Evolutionary conservation across 192 early-diverging fungal genomes (phyloP).

Genomic region (Podila epicladia): DNA sequence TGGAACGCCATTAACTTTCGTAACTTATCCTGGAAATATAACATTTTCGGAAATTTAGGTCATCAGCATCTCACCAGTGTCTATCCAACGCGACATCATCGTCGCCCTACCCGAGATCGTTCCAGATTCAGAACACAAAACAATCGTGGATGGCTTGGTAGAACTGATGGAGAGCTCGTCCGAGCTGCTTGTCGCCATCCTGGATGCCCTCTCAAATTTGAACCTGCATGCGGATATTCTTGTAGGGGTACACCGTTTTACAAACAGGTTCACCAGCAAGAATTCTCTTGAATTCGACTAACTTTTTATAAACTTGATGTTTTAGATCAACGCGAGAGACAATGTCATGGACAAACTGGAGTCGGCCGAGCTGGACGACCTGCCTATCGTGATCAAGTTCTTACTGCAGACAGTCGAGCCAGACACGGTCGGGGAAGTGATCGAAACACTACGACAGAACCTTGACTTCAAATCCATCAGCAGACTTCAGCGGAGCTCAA

Average conservation of each 20-base stretch:
- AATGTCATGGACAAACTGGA: conserved; percentile 66
- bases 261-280: neutral
- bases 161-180: conserved; percentile 66
- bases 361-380: conserved; percentile 74
- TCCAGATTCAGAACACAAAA: conserved; percentile 74
- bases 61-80: conserved; percentile 65
- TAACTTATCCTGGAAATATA: neutral
- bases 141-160: conserved; percentile 66
- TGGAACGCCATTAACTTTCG: neutral
- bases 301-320: neutral
- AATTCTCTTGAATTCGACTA: too few relatives aligned
- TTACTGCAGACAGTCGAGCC: conserved; percentile 70
- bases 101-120: conserved; percentile 78
- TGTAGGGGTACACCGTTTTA: conserved; percentile 18
- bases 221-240: conserved; percentile 59
- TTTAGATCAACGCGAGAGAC: conserved; percentile 60
- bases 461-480: conserved; percentile 74
- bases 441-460: conserved; percentile 62
- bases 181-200: conserved; percentile 70
- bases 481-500: conserved; percentile 46
- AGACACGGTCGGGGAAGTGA: conserved; percentile 57
- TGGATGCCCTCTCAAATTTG: conserved; percentile 79
- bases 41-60: conserved; percentile 44
- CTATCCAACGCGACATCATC: conserved; percentile 80
- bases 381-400: conserved; percentile 79